phyloP scores from a whole-genome alignment of 129 eudicot species.

The Escallonia rubra region DNA sequence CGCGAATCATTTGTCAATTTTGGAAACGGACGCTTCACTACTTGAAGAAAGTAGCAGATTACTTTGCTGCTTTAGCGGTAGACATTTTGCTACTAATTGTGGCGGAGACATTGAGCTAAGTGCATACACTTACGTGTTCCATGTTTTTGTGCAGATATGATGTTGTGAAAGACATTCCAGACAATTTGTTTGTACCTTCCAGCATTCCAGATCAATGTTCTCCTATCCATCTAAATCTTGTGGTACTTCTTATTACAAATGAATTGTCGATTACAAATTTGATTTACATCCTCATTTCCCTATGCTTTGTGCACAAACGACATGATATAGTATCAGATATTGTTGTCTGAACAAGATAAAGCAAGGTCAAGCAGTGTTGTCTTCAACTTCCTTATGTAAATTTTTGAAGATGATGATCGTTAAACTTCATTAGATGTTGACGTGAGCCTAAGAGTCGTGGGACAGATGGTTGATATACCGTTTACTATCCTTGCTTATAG shows the following conservation, averaged over 20 bases:
- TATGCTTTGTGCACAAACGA: not conserved
- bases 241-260: conserved; percentile 47
- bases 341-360: not conserved
- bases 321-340: not conserved
- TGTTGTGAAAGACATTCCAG: conserved; percentile 45
- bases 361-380: too few relatives aligned
- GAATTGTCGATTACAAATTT: conserved; percentile 1
- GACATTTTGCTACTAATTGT: conserved; percentile 3
- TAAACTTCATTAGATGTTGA: too few relatives aligned
- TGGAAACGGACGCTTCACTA: not conserved
- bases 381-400: not conserved
- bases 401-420: not conserved
- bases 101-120: not conserved
- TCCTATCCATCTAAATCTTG: conserved; percentile 87
- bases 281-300: not conserved
- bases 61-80: not conserved
- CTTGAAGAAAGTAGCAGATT: not conserved
- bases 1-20: not conserved
- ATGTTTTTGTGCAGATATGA: conserved; percentile 50
- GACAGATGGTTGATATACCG: too few relatives aligned
- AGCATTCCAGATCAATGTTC: conserved; percentile 68
- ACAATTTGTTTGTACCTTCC: conserved; percentile 45
- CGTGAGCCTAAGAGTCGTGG: too few relatives aligned
- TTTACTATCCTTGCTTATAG: too few relatives aligned
- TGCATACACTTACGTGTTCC: not conserved